These are phyloP conservation scores for Nemania sp. DNA, from an alignment of 2,329 filamentous ascomycete genomes.

Conservation along the genomic window DNA sequence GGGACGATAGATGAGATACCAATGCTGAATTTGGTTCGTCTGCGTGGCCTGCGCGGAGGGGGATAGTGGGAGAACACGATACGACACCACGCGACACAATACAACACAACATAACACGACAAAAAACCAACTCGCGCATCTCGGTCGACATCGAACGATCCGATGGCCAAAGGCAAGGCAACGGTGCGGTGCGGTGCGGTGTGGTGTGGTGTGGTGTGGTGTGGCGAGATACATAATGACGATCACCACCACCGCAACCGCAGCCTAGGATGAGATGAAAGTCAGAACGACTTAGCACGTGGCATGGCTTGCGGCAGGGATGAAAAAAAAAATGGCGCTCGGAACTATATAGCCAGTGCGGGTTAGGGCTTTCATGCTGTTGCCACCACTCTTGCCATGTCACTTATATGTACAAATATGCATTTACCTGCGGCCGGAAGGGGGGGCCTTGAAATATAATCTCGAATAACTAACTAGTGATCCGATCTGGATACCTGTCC, in stretches of 20 bases:
- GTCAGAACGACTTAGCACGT: background rate
- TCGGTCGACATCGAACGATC: conserved; percentile 4
- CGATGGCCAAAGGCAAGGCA: background rate
- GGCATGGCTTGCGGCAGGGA: background rate
- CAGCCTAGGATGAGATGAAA: background rate
- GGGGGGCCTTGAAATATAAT: conserved; percentile 8
- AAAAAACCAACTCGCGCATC: background rate
- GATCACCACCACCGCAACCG: conserved; percentile 6
- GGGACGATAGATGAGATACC: too few species aligned
- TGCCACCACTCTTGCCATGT: conserved; percentile 21
- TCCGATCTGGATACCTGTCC: background rate
- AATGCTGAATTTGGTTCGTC: too few species aligned
- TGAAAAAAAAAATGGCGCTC: background rate
- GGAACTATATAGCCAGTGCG: background rate
- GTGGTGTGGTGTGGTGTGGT: too few species aligned
- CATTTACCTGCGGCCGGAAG: conserved; percentile 18
- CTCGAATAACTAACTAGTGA: background rate
- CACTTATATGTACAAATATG: conserved; percentile 33
- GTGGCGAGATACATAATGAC: conserved; percentile 15
- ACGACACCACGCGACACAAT: background rate
- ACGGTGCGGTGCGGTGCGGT: too few species aligned
- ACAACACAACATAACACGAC: background rate
- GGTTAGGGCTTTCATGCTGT: background rate
- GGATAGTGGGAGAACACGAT: too few species aligned
- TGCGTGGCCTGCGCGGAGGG: too few species aligned